Conservation (phyloP, 2,329 filamentous ascomycete species). For the Colletotrichum sp. region DNA sequence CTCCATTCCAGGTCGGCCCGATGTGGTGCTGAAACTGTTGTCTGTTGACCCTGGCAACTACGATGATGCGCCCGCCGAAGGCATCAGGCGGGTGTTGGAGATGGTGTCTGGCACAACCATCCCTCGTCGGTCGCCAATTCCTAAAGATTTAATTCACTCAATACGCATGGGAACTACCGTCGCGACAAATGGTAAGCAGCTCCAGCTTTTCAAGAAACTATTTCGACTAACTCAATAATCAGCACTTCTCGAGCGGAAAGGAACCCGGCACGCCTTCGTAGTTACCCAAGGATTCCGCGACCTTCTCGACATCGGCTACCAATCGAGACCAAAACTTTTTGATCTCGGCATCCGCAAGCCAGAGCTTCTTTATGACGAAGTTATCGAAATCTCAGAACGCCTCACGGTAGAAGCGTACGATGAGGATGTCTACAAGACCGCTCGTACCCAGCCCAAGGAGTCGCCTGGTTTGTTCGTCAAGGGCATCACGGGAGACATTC, state of each 20-base stretch:
- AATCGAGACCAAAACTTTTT: constrained; percentile 75
- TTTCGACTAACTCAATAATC: not conserved
- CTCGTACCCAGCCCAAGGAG: not conserved
- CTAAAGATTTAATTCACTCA: constrained; percentile 63
- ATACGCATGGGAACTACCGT: constrained; percentile 76
- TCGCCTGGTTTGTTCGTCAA: constrained; percentile 37
- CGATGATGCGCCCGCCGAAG: constrained; percentile 74
- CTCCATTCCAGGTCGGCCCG: constrained; percentile 43
- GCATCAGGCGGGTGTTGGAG: constrained; percentile 59
- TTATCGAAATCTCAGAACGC: constrained; percentile 75
- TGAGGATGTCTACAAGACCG: constrained; percentile 2
- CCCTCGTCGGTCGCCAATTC: not conserved
- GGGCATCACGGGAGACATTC: constrained; percentile 70
- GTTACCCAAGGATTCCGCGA: constrained; percentile 71
- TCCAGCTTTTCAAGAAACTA: not conserved
- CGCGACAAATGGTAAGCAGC: constrained; percentile 67
- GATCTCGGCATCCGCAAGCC: constrained; percentile 73
- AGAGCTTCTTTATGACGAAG: constrained; percentile 71
- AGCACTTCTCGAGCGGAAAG: constrained; percentile 72
- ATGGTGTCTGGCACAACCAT: constrained; percentile 26
- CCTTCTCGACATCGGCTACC: constrained; percentile 74
- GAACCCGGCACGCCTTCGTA: constrained; percentile 68
- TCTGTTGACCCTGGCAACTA: constrained; percentile 77
- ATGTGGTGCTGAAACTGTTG: constrained; percentile 73
- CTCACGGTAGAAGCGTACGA: constrained; percentile 66